Conservation (phyloP, 2,329 filamentous ascomycete species). For the Arthrobotrys megalospora region DNA sequence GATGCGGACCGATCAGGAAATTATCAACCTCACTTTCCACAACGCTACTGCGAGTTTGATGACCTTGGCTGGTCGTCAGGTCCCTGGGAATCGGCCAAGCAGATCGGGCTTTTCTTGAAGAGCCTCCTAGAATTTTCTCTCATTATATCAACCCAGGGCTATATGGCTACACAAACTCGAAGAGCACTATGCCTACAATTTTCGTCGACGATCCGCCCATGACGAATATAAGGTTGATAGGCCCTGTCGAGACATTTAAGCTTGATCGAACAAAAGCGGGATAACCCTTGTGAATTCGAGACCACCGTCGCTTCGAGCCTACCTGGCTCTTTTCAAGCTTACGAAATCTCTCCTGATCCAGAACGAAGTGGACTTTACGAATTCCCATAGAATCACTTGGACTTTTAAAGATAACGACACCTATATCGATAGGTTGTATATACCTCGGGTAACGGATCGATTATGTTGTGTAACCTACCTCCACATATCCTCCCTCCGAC, state of each 20-base stretch:
- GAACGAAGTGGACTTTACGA: background rate
- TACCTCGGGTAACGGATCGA: conserved; percentile 5
- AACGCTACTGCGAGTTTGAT: conserved; percentile 43
- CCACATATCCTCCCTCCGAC: background rate
- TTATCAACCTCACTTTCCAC: conserved; percentile 33
- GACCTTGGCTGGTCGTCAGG: background rate
- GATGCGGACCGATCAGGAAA: conserved; percentile 42
- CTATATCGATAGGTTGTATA: conserved; percentile 18
- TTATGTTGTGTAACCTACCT: conserved; percentile 21
- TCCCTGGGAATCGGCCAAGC: conserved; percentile 10
- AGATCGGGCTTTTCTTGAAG: background rate
- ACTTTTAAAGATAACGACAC: conserved; percentile 10
- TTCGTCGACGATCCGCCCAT: background rate
- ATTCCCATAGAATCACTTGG: background rate
- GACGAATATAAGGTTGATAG: conserved; percentile 5
- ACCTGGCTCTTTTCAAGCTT: background rate
- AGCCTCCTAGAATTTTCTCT: background rate
- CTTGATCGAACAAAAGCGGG: conserved; percentile 4
- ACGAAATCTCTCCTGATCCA: conserved; percentile 14
- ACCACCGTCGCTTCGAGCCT: conserved; percentile 16
- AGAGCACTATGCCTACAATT: background rate
- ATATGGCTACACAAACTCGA: background rate
- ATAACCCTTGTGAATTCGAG: conserved; percentile 7
- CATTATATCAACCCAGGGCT: background rate
- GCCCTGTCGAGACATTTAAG: conserved; percentile 17